Evolutionary conservation across 202 grass and related monocot genomes (phyloP).

Genomic region (Musa balbisiana): DNA sequence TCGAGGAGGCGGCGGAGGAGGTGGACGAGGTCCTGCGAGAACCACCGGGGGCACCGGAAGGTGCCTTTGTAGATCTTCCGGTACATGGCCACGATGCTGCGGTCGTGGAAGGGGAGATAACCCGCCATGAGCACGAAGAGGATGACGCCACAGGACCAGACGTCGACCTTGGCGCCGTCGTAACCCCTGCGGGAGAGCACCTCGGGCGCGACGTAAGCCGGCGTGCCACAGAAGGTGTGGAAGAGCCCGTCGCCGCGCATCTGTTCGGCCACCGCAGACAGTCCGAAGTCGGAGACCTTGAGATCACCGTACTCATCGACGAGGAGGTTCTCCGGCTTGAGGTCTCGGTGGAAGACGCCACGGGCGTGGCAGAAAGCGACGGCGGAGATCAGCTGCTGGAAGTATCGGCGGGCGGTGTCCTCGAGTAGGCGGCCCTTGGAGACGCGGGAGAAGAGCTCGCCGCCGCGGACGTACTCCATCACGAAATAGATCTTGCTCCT

Average conservation of each 20-base stretch:
- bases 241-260: conserved; percentile 68
- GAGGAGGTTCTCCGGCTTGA: conserved; percentile 95
- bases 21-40: neutral
- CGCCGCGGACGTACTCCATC: conserved; percentile 88
- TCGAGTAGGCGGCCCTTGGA: conserved; percentile 52
- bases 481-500: conserved; percentile 89
- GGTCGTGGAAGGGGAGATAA: neutral
- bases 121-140: neutral
- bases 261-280: conserved; percentile 70
- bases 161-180: conserved; percentile 68
- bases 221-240: conserved; percentile 93
- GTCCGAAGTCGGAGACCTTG: conserved; percentile 81
- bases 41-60: neutral
- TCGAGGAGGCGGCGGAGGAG: neutral
- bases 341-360: conserved; percentile 79
- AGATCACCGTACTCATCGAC: conserved; percentile 81
- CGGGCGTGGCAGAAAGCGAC: conserved; percentile 84
- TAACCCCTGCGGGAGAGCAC: conserved; percentile 47
- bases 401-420: conserved; percentile 58
- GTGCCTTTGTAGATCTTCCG: neutral
- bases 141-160: conserved; percentile 1
- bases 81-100: neutral
- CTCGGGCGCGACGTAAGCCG: conserved; percentile 72
- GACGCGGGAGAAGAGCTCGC: conserved; percentile 74
- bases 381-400: conserved; percentile 87